Percentiles rank a stretch among this genome's conserved stretches.
Evolutionary conservation across 495 filamentous ascomycete genomes (phyloP).

Genomic region (Aspergillus heteromorphus): DNA sequence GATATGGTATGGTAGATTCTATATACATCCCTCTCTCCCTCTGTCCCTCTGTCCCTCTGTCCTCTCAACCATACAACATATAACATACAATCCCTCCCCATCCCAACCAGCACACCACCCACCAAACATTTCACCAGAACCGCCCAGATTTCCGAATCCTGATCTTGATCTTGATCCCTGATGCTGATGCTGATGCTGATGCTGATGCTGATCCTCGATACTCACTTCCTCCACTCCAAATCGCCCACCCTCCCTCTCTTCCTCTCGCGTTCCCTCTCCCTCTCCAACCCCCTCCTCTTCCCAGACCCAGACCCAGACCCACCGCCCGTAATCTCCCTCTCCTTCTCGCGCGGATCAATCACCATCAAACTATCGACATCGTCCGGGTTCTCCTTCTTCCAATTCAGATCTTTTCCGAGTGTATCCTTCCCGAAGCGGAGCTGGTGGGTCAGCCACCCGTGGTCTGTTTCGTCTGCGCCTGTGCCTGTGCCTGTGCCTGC

Average conservation of each 20-base stretch:
- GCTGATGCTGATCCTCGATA: too few relatives aligned
- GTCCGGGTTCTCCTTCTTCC: constrained; percentile 81
- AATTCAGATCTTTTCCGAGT: constrained; percentile 84
- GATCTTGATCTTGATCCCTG: too few relatives aligned
- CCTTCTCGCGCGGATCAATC: constrained; percentile 88
- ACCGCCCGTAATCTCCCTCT: constrained; percentile 51
- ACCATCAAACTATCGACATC: constrained; percentile 87
- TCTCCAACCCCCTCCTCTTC: constrained; percentile 25
- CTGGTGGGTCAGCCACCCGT: constrained; percentile 62
- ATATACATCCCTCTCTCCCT: too few relatives aligned
- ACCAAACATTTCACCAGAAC: too few relatives aligned
- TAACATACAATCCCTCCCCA: too few relatives aligned
- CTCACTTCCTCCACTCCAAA: constrained; percentile 34
- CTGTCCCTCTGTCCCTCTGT: too few relatives aligned
- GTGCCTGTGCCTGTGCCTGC: too few relatives aligned
- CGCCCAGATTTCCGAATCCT: too few relatives aligned
- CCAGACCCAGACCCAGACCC: constrained; percentile 9
- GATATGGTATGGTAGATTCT: too few relatives aligned
- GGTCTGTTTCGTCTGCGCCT: constrained; percentile 57
- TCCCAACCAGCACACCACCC: too few relatives aligned
- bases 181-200: too few relatives aligned
- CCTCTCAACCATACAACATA: too few relatives aligned
- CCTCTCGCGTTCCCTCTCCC: constrained; percentile 38
- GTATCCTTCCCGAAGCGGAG: constrained; percentile 85
- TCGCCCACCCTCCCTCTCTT: constrained; percentile 31